Evolutionary conservation across 306 rosid species (phyloP).

Genomic region (Carpinus viminea): DNA sequence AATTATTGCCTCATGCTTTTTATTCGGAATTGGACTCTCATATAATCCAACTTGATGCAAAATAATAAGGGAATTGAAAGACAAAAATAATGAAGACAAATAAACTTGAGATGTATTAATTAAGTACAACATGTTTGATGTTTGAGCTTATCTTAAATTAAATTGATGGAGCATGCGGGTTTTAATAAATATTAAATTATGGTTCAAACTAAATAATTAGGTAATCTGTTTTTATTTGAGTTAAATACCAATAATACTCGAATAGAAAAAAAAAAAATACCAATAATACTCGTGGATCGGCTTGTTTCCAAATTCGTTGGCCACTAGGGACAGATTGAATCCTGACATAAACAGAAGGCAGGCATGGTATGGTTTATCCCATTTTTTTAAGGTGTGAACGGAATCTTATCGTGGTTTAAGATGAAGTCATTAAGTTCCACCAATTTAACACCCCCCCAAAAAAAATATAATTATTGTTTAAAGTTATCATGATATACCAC

Average conservation of each 20-base stretch:
- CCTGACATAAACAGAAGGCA: neutral
- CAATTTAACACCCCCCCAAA: neutral
- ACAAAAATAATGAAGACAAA: too few relatives aligned
- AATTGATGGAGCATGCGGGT: neutral
- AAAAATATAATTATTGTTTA: neutral
- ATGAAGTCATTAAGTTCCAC: neutral
- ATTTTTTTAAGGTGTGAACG: constrained; percentile 24
- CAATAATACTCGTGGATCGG: neutral
- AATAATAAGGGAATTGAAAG: too few relatives aligned
- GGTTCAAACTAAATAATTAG: neutral
- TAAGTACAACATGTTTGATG: too few relatives aligned
- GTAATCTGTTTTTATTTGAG: neutral
- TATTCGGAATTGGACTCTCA: too few relatives aligned
- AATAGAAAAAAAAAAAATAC: too few relatives aligned
- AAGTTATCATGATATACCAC: too few relatives aligned
- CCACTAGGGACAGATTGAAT: neutral
- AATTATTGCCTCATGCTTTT: too few relatives aligned
- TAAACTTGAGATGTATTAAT: too few relatives aligned
- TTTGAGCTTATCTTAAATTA: neutral
- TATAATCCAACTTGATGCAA: too few relatives aligned
- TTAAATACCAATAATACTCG: neutral
- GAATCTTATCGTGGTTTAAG: constrained; percentile 16
- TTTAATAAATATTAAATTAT: neutral
- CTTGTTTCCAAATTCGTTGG: neutral
- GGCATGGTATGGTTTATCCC: neutral